Conservation (phyloP, 495 filamentous ascomycete genomes). For the Talaromyces proteolyticus region DNA sequence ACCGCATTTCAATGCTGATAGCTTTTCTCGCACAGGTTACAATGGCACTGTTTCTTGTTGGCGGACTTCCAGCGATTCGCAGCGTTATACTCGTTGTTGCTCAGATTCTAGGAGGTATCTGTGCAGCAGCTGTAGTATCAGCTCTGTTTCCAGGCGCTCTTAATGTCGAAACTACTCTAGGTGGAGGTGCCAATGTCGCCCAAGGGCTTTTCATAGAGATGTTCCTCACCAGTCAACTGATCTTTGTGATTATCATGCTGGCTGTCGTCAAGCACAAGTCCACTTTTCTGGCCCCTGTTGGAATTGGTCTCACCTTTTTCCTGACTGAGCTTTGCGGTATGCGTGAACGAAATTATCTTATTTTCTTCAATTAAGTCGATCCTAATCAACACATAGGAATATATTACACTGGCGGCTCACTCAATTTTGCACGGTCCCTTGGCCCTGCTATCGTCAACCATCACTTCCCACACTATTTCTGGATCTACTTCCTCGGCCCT, state of each 20-base stretch:
- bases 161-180: constrained; percentile 54
- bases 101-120: constrained; percentile 55
- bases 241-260: constrained; percentile 77
- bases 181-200: constrained; percentile 46
- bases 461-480: constrained; percentile 51
- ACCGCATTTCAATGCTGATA: too few species aligned
- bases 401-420: constrained; percentile 65
- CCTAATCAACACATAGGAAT: constrained; percentile 36
- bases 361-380: not conserved
- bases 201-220: constrained; percentile 77
- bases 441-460: constrained; percentile 62
- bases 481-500: constrained; percentile 64
- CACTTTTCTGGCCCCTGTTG: constrained; percentile 73
- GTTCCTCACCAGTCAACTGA: constrained; percentile 71
- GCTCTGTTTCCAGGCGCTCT: constrained; percentile 58
- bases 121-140: constrained; percentile 54
- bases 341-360: constrained; percentile 5
- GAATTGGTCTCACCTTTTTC: constrained; percentile 70
- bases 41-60: constrained; percentile 49
- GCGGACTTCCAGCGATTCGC: constrained; percentile 46
- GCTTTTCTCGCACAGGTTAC: constrained; percentile 56
- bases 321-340: constrained; percentile 60
- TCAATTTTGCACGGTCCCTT: constrained; percentile 70
- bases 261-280: constrained; percentile 78
- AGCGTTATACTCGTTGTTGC: constrained; percentile 43